Conservation (phyloP, 305 asterid species). For the Solanum hybrid region DNA sequence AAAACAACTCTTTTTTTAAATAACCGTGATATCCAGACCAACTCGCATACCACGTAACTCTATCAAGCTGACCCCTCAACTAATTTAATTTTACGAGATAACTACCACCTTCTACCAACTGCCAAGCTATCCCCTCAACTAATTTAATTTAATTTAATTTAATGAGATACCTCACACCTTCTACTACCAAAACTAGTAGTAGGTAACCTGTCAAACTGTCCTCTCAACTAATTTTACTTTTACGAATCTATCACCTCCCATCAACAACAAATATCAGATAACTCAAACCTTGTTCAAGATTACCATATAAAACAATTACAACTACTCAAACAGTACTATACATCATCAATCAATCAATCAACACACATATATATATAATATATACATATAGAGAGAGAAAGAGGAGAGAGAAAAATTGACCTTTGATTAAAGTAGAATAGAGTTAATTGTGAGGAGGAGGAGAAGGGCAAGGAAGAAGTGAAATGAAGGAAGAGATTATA, state of each 20-base stretch:
- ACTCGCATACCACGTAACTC: neutral
- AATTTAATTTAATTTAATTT: neutral
- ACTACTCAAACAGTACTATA: neutral
- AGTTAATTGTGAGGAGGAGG: neutral
- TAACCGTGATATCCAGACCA: neutral
- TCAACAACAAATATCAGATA: neutral
- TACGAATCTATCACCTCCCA: rapidly evolving
- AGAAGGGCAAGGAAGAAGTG: neutral
- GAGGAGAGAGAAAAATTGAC: neutral
- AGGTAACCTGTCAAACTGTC: neutral
- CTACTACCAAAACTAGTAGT: neutral
- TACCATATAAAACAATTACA: neutral
- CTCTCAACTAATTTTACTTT: neutral
- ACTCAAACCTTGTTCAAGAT: neutral
- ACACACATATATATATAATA: neutral
- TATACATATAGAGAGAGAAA: neutral
- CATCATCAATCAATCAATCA: neutral
- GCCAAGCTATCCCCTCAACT: neutral
- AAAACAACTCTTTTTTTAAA: neutral
- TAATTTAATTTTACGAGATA: neutral
- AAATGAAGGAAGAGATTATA: neutral
- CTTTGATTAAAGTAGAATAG: neutral
- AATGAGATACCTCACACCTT: neutral
- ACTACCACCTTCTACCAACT: neutral
- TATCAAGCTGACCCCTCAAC: neutral